Conservation (phyloP, 1,284 basidiomycete genomes). For the Cystobasidium slooffiae region DNA sequence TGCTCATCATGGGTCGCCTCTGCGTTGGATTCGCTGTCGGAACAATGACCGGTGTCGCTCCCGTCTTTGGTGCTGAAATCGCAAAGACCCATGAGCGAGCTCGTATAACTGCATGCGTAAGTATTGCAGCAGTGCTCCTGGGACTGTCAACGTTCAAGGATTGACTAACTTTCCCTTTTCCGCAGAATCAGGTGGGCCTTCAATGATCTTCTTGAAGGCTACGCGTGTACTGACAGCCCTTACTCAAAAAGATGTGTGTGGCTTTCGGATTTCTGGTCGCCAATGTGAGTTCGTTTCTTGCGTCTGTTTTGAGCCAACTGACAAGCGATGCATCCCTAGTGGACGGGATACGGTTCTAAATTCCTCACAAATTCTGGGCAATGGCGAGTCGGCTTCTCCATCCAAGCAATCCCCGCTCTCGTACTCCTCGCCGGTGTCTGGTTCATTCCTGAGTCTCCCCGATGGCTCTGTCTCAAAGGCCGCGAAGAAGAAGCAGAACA, state of each 20-base stretch:
- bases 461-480: slow-evolving; percentile 41
- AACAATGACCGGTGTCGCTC: slow-evolving; percentile 38
- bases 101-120: slow-evolving; percentile 25
- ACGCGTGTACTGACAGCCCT: neutral
- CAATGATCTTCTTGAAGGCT: too few relatives aligned
- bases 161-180: neutral
- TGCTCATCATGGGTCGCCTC: slow-evolving; percentile 33
- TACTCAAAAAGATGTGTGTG: neutral
- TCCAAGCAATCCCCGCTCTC: slow-evolving; percentile 34
- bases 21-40: slow-evolving; percentile 36
- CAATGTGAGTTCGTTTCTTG: neutral
- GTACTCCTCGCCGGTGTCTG: slow-evolving; percentile 27
- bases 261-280: slow-evolving; percentile 37
- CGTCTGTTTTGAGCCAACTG: neutral
- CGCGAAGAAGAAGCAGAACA: slow-evolving; percentile 40
- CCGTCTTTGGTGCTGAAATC: slow-evolving; percentile 37
- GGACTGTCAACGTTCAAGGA: too few relatives aligned
- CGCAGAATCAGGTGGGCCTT: slow-evolving; percentile 8
- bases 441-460: slow-evolving; percentile 37
- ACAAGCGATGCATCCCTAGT: neutral
- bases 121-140: too few relatives aligned
- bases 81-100: slow-evolving; percentile 39
- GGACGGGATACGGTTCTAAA: slow-evolving; percentile 24
- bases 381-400: slow-evolving; percentile 36
- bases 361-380: slow-evolving; percentile 10